Conservation (phyloP, 805 yeast genomes). For the Saccharomycopsis malanga region DNA sequence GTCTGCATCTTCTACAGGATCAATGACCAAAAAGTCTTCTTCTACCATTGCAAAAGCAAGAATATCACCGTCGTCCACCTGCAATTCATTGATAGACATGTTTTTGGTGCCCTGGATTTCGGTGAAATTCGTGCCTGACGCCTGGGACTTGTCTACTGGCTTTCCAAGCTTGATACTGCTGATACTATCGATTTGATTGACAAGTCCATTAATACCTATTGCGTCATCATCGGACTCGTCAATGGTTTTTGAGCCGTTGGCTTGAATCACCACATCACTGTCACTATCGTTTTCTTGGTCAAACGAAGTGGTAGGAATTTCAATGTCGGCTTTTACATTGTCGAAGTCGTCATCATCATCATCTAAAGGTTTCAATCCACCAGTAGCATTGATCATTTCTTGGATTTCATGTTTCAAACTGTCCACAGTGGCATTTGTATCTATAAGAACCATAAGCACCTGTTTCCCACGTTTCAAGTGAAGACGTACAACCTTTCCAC, state of each 20-base stretch:
- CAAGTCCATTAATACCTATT: not conserved
- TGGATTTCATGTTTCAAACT: slow-evolving; percentile 13
- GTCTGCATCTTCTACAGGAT: slow-evolving; percentile 12
- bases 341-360: slow-evolving; percentile 17
- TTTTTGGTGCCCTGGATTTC: slow-evolving; percentile 1
- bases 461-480: slow-evolving; percentile 21
- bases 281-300: slow-evolving; percentile 6
- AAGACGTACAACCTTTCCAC: no score
- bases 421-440: not conserved
- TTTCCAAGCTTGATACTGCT: slow-evolving; percentile 14
- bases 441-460: slow-evolving; percentile 8
- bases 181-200: not conserved
- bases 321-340: slow-evolving; percentile 13
- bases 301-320: slow-evolving; percentile 13
- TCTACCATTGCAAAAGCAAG: slow-evolving; percentile 14
- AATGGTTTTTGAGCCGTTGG: not conserved
- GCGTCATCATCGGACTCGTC: slow-evolving; percentile 10
- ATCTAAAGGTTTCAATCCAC: slow-evolving; percentile 17
- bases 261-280: not conserved
- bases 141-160: slow-evolving; percentile 11
- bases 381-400: slow-evolving; percentile 20
- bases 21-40: slow-evolving; percentile 21
- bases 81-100: slow-evolving; percentile 3
- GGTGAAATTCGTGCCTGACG: slow-evolving; percentile 17
- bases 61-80: slow-evolving; percentile 12